Evolutionary conservation across 306 rosid genomes (phyloP).

Genomic region (Ormosia semicastrata): DNA sequence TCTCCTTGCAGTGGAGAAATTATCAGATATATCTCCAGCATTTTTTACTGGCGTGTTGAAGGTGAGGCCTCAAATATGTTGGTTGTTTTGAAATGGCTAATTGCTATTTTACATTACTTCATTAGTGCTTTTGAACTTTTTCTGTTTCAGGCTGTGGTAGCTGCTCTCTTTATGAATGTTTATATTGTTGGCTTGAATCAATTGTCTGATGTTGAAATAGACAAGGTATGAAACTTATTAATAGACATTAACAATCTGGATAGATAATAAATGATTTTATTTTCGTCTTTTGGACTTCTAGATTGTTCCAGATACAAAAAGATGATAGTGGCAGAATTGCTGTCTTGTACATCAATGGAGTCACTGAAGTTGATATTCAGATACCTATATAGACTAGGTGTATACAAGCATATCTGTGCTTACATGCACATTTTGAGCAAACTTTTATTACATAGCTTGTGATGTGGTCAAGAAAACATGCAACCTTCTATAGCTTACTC

Average conservation of each 20-base stretch:
- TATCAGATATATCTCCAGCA: conserved; percentile 66
- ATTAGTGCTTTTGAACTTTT: background rate
- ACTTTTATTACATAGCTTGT: background rate
- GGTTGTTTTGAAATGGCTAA: background rate
- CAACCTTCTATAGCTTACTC: background rate
- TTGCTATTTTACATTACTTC: background rate
- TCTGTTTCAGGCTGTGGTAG: conserved; percentile 54
- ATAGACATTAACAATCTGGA: too few relatives aligned
- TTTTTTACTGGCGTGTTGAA: conserved; percentile 58
- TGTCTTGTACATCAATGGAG: too few relatives aligned
- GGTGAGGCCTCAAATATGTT: conserved; percentile 41
- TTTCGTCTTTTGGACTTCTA: too few relatives aligned
- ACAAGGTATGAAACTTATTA: conserved; percentile 51
- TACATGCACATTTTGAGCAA: too few relatives aligned
- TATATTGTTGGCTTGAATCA: conserved; percentile 76
- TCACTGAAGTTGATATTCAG: too few relatives aligned
- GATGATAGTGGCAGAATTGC: too few relatives aligned
- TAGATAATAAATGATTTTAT: too few relatives aligned
- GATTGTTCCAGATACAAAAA: too few relatives aligned
- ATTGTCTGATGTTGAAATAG: conserved; percentile 68
- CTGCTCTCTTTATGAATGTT: conserved; percentile 64
- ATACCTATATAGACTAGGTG: background rate
- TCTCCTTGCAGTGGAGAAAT: conserved; percentile 62
- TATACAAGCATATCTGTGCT: background rate
- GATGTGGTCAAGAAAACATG: background rate